These are phyloP conservation scores for Trichoderma arundinaceum DNA, from an alignment of 2,329 filamentous ascomycete genomes.

Conservation along the genomic window DNA sequence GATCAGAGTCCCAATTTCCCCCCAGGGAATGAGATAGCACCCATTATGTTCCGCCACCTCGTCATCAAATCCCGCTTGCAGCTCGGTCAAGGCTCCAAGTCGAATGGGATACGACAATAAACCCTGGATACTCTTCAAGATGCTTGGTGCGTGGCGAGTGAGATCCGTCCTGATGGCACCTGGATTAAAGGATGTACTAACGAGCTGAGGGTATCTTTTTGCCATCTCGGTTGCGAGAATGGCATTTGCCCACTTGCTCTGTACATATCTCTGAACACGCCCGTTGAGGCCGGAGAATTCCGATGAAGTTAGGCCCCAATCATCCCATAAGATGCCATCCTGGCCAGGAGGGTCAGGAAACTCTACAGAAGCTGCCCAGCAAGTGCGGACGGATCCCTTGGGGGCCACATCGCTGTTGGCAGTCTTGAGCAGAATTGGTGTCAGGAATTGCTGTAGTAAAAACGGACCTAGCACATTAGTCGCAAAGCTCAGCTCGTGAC, in stretches of 20 bases:
- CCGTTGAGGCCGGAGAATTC: constrained; percentile 33
- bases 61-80: constrained; percentile 46
- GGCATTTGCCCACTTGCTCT: constrained; percentile 18
- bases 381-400: too few relatives aligned
- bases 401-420: too few relatives aligned
- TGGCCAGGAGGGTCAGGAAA: too few relatives aligned
- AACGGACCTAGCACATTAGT: constrained; percentile 49
- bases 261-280: constrained; percentile 26
- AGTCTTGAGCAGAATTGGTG: not conserved
- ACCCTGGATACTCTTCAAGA: not conserved
- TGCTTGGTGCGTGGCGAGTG: constrained; percentile 9
- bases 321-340: constrained; percentile 40
- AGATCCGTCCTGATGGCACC: constrained; percentile 11
- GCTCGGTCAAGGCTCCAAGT: constrained; percentile 47
- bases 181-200: constrained; percentile 32
- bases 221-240: constrained; percentile 27
- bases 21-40: too few relatives aligned
- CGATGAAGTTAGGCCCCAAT: too few relatives aligned
- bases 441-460: constrained; percentile 43
- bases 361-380: too few relatives aligned
- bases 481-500: constrained; percentile 50
- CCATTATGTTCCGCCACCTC: too few relatives aligned
- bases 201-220: constrained; percentile 31
- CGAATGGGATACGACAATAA: too few relatives aligned
- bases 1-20: too few relatives aligned